A percentile compares a stretch with the other conserved stretches of the same genome.
phyloP scores from a whole-genome alignment of 78 protist species.

The Protostelium mycophagum region DNA sequence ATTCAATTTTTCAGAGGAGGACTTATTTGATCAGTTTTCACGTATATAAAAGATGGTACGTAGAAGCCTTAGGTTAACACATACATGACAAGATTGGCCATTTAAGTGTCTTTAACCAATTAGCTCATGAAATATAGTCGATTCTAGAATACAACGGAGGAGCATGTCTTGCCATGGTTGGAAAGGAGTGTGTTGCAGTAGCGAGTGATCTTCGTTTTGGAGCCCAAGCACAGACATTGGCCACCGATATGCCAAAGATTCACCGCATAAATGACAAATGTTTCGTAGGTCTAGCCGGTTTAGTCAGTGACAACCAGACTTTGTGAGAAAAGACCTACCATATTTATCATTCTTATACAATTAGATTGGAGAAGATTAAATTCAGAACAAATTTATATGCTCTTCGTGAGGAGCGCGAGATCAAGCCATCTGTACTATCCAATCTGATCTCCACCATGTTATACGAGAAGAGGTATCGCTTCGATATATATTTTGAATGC shows the following conservation, averaged over 20 bases:
- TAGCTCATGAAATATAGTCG: slow-evolving; percentile 49
- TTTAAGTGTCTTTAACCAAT: too few species aligned
- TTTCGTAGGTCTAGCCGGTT: slow-evolving; percentile 87
- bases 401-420: slow-evolving; percentile 91
- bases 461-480: slow-evolving; percentile 72
- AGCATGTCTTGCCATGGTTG: slow-evolving; percentile 85
- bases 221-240: slow-evolving; percentile 72
- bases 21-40: too few species aligned
- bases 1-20: too few species aligned
- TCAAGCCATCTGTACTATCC: slow-evolving; percentile 75
- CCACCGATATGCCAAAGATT: slow-evolving; percentile 71
- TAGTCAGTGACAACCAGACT: slow-evolving; percentile 90
- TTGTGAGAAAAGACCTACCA: slow-evolving; percentile 28
- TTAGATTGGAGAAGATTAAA: slow-evolving; percentile 41
- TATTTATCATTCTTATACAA: not conserved
- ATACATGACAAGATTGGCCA: too few species aligned
- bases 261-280: slow-evolving; percentile 66
- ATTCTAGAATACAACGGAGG: slow-evolving; percentile 95
- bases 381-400: slow-evolving; percentile 76
- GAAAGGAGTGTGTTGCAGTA: slow-evolving; percentile 94
- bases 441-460: slow-evolving; percentile 66
- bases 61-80: too few species aligned
- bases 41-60: too few species aligned
- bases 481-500: not conserved
- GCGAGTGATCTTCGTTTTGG: slow-evolving; percentile 92